A percentile compares a stretch with the other conserved stretches of the same genome.
phyloP scores from a whole-genome alignment of 2,329 filamentous ascomycete genomes.

The Pezicula rhizophila region DNA sequence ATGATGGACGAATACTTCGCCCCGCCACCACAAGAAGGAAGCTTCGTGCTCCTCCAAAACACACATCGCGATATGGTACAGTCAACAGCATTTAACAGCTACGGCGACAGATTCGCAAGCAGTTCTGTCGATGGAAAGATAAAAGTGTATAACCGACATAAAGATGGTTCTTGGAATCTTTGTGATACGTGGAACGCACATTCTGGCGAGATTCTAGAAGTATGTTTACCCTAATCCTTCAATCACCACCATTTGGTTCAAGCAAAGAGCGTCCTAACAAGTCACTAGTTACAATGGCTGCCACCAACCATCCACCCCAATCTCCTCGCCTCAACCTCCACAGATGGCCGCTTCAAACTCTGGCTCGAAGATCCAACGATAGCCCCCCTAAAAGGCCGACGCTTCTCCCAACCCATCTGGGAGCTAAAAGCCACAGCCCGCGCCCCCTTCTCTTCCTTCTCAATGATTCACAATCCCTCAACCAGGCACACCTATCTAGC shows the following conservation, averaged over 20 bases:
- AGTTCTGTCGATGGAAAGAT: slow-evolving; percentile 90
- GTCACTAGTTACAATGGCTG: slow-evolving; percentile 77
- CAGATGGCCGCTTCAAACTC: slow-evolving; percentile 83
- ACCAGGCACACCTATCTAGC: slow-evolving; percentile 78
- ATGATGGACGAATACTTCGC: slow-evolving; percentile 1
- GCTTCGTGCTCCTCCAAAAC: slow-evolving; percentile 54
- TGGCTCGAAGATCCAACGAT: slow-evolving; percentile 89
- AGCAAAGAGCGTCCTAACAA: slow-evolving; percentile 11
- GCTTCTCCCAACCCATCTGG: slow-evolving; percentile 65
- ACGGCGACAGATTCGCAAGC: slow-evolving; percentile 85
- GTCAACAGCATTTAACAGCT: slow-evolving; percentile 77
- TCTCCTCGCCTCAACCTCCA: slow-evolving; percentile 79
- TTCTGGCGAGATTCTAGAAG: slow-evolving; percentile 83
- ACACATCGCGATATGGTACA: slow-evolving; percentile 55
- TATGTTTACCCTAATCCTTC: slow-evolving; percentile 34
- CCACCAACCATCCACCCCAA: slow-evolving; percentile 82
- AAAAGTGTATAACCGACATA: slow-evolving; percentile 81
- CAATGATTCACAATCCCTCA: slow-evolving; percentile 76
- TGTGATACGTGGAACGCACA: slow-evolving; percentile 88
- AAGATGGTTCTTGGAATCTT: slow-evolving; percentile 69
- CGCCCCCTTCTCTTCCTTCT: slow-evolving; percentile 65
- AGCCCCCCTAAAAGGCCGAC: slow-evolving; percentile 63
- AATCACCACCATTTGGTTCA: background rate
- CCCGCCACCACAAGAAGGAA: slow-evolving; percentile 5
- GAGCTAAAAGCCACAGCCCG: slow-evolving; percentile 21